These are phyloP conservation scores for Venturia oleaginea DNA, from an alignment of 2,329 filamentous ascomycete genomes.

Conservation along the genomic window DNA sequence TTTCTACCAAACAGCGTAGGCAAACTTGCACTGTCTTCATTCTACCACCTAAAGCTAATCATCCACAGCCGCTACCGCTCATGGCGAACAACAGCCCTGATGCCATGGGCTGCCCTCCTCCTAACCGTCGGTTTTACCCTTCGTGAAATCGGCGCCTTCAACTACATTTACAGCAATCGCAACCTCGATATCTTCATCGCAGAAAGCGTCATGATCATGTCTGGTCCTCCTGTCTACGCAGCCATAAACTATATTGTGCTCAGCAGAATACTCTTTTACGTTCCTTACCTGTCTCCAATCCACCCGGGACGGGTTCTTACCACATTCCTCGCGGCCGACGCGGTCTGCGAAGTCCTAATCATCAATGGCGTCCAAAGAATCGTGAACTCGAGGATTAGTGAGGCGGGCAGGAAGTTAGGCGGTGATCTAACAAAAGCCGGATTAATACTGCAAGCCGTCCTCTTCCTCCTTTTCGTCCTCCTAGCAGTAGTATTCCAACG, in stretches of 20 bases:
- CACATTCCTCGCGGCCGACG: slow-evolving; percentile 45
- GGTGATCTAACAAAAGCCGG: slow-evolving; percentile 40
- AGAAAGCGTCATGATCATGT: slow-evolving; percentile 32
- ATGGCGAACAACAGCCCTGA: slow-evolving; percentile 47
- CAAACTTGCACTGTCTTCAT: not conserved
- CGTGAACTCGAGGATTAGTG: slow-evolving; percentile 30
- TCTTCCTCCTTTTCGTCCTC: slow-evolving; percentile 41
- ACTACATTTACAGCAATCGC: slow-evolving; percentile 29
- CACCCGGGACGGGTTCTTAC: slow-evolving; percentile 52
- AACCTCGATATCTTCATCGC: slow-evolving; percentile 33
- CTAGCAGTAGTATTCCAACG: slow-evolving; percentile 39
- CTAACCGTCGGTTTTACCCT: slow-evolving; percentile 49
- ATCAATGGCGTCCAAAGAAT: slow-evolving; percentile 42
- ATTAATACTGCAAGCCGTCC: slow-evolving; percentile 40
- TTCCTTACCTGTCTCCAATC: slow-evolving; percentile 50
- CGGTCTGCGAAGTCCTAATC: slow-evolving; percentile 42
- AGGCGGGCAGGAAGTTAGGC: slow-evolving; percentile 32
- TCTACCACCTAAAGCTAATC: not conserved
- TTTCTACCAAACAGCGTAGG: slow-evolving; percentile 45
- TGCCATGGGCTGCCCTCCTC: slow-evolving; percentile 45
- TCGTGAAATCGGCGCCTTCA: slow-evolving; percentile 43
- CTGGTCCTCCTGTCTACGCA: slow-evolving; percentile 47
- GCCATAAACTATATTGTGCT: slow-evolving; percentile 55
- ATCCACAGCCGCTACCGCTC: slow-evolving; percentile 43
- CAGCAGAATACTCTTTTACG: slow-evolving; percentile 51